Evolutionary conservation across 2,329 filamentous ascomycete genomes (phyloP).

Genomic region (Penicillium freii): DNA sequence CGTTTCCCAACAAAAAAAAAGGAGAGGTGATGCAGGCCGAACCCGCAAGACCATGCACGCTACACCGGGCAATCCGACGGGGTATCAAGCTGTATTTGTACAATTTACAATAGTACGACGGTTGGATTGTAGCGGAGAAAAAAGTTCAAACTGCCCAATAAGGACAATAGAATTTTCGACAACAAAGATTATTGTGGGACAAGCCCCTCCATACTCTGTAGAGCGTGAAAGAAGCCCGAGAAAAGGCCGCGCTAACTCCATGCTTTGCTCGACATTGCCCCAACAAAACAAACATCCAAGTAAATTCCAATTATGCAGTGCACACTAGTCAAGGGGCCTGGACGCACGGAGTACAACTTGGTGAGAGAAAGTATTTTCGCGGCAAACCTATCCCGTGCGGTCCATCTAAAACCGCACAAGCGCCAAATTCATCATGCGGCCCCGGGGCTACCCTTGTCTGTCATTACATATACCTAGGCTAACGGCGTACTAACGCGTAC

Average conservation of each 20-base stretch:
- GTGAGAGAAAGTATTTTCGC: constrained; percentile 14
- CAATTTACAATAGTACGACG: not conserved
- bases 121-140: not conserved
- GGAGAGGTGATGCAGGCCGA: not conserved
- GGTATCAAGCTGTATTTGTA: not conserved
- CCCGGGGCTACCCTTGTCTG: constrained; percentile 16
- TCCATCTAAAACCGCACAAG: constrained; percentile 17
- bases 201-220: not conserved
- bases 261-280: not conserved
- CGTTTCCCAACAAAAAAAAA: constrained; percentile 7
- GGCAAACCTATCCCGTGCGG: constrained; percentile 18
- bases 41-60: not conserved
- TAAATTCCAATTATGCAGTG: not conserved
- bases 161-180: not conserved
- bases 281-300: not conserved
- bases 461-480: constrained; percentile 17
- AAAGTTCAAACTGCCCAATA: not conserved
- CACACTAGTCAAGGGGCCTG: not conserved
- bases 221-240: constrained; percentile 1
- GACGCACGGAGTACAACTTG: not conserved
- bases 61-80: constrained; percentile 5
- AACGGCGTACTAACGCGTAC: constrained; percentile 8
- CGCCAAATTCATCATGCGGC: constrained; percentile 19
- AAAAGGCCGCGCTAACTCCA: constrained; percentile 6
- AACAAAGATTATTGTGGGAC: constrained; percentile 1